Conservation (phyloP, 2,329 filamentous ascomycete genomes). For the Pseudohalonectria lignicola region DNA sequence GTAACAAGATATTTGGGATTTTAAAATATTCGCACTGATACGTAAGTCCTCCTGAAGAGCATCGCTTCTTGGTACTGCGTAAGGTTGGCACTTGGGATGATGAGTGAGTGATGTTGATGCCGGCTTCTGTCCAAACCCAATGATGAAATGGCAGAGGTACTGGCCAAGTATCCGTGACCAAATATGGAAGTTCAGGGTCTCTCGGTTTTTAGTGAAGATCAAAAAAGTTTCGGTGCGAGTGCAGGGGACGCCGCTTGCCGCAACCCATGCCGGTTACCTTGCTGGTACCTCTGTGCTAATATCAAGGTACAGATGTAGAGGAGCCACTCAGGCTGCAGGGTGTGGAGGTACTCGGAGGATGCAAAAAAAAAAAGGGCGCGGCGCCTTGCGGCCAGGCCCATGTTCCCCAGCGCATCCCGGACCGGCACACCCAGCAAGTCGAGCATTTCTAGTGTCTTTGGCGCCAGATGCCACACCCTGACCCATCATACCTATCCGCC, state of each 20-base stretch:
- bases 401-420: constrained; percentile 1
- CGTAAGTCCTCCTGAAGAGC: no score
- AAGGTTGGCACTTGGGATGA: no score
- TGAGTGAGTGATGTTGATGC: no score
- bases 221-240: constrained; percentile 27
- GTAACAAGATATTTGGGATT: no score
- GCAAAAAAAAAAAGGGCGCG: constrained; percentile 1
- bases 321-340: background rate
- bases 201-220: no score
- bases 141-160: no score
- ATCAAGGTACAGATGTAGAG: background rate
- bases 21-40: no score
- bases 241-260: constrained; percentile 13
- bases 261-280: background rate
- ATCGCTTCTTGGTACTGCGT: no score
- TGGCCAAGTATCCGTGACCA: background rate
- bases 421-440: background rate
- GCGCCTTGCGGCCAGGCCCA: constrained; percentile 4
- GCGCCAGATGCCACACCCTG: constrained; percentile 1
- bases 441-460: no score
- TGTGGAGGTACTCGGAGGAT: constrained; percentile 4
- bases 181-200: constrained; percentile 2
- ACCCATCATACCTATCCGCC: constrained; percentile 4
- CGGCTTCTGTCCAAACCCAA: no score
- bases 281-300: background rate